phyloP scores from a whole-genome alignment of 805 yeast genomes.

The Komagataella populi region DNA sequence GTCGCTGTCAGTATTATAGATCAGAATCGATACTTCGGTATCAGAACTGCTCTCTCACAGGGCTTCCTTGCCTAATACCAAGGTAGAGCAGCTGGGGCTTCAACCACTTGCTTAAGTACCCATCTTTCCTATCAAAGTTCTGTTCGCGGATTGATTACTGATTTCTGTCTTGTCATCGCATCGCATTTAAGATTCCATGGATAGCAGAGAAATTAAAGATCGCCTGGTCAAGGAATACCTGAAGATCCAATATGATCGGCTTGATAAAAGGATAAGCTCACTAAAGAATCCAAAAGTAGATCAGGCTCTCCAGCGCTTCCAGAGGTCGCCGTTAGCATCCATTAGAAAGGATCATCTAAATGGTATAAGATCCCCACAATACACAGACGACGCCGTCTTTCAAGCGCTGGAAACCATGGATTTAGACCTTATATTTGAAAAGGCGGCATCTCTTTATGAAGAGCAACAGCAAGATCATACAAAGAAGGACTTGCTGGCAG shows the following conservation, averaged over 20 bases:
- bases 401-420: background rate
- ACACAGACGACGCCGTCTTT: background rate
- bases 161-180: background rate
- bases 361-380: background rate
- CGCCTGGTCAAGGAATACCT: background rate
- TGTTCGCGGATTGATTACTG: background rate
- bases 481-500: constrained; percentile 17
- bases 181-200: background rate
- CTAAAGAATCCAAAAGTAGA: background rate
- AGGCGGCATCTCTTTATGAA: background rate
- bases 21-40: too few relatives aligned
- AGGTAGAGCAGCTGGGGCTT: too few relatives aligned
- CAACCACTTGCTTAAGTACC: too few relatives aligned
- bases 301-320: background rate
- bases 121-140: background rate
- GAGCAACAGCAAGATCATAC: background rate
- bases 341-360: background rate
- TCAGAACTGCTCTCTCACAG: too few relatives aligned
- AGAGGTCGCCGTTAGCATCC: background rate
- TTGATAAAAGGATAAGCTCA: background rate
- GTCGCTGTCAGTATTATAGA: too few relatives aligned
- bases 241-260: background rate
- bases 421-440: background rate
- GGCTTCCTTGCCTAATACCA: too few relatives aligned
- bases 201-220: background rate